These are phyloP conservation scores for Penicillium sp. DNA, from an alignment of 2,329 filamentous ascomycete species.

Conservation along the genomic window DNA sequence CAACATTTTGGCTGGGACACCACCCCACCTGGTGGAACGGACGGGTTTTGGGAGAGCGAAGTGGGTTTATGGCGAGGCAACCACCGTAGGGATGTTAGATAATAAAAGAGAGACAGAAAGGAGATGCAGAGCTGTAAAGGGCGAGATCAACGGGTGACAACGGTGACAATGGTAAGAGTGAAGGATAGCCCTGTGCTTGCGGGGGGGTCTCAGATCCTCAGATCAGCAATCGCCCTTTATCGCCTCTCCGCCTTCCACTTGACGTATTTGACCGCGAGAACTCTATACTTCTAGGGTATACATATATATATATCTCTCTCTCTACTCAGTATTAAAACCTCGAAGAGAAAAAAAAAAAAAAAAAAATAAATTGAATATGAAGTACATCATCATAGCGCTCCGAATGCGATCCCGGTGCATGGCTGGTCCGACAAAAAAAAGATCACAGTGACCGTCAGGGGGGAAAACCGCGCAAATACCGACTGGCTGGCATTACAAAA, in stretches of 20 bases:
- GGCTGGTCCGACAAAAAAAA: constrained; percentile 21
- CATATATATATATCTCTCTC: no score
- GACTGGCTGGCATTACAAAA: constrained; percentile 22
- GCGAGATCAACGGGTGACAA: neutral
- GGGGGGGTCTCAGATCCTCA: constrained; percentile 2
- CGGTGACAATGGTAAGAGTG: neutral
- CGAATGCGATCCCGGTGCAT: constrained; percentile 29
- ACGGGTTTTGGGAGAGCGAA: neutral
- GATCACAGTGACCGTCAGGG: neutral
- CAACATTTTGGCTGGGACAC: constrained; percentile 68
- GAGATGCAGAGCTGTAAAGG: neutral
- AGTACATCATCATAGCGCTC: constrained; percentile 22
- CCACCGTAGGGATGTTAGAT: neutral
- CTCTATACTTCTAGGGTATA: neutral
- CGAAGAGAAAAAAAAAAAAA: neutral
- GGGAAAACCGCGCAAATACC: constrained; percentile 10
- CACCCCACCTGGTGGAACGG: constrained; percentile 20
- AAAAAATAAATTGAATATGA: constrained; percentile 4
- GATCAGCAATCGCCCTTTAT: constrained; percentile 14
- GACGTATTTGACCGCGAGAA: neutral
- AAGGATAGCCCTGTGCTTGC: constrained; percentile 5
- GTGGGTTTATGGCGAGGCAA: neutral
- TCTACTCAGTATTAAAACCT: neutral
- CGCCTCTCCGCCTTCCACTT: constrained; percentile 13
- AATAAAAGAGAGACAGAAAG: constrained; percentile 1